phyloP scores from a whole-genome alignment of 129 eudicot genomes.

The Flaveria robusta region DNA sequence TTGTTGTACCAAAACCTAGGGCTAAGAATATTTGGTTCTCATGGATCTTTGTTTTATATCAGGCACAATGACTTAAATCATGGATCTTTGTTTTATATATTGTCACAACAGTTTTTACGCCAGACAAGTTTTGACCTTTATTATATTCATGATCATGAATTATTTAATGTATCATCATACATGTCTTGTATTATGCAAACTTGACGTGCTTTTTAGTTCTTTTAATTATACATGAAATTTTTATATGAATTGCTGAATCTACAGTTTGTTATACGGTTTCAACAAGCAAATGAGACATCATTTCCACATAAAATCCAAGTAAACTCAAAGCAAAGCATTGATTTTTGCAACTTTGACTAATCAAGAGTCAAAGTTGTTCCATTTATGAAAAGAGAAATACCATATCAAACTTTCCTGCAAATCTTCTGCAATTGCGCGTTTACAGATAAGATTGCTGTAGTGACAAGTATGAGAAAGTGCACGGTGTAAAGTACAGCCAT shows the following conservation, averaged over 20 bases:
- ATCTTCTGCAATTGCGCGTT: constrained; percentile 11
- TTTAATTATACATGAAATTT: no score
- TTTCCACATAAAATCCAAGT: constrained; percentile 30
- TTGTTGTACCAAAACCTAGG: constrained; percentile 40
- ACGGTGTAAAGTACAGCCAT: not conserved
- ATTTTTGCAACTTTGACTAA: constrained; percentile 23
- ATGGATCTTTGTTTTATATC: constrained; percentile 42
- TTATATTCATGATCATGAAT: no score
- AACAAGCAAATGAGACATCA: constrained; percentile 11
- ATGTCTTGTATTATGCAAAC: no score
- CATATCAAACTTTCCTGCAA: constrained; percentile 3
- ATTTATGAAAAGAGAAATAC: constrained; percentile 7
- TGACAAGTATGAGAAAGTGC: constrained; percentile 13
- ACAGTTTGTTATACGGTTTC: no score
- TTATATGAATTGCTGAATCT: no score
- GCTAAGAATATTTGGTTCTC: constrained; percentile 38
- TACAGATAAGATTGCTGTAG: constrained; percentile 12
- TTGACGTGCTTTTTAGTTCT: no score
- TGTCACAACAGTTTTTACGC: not conserved
- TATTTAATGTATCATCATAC: no score
- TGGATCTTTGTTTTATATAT: no score
- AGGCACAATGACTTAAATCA: constrained; percentile 26
- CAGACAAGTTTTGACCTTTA: not conserved
- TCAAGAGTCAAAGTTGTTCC: constrained; percentile 28
- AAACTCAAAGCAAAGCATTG: constrained; percentile 23